Conservation (phyloP, 495 filamentous ascomycete genomes). For the Aspergillus sparsus region DNA sequence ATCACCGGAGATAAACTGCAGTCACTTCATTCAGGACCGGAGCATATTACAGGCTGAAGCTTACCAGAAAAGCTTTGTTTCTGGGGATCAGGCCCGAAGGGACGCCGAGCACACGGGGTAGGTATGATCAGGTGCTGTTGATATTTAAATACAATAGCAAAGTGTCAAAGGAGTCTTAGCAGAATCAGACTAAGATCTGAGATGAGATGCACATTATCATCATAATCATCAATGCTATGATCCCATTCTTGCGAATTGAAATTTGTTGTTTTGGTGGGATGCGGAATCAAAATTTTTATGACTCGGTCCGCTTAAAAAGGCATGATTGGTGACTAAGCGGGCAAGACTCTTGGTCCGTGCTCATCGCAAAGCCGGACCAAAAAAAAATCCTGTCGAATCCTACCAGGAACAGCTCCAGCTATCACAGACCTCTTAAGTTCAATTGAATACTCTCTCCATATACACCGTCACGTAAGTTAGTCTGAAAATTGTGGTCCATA, state of each 20-base stretch:
- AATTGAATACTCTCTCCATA: not conserved
- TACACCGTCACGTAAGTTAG: conserved; percentile 35
- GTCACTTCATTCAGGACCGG: conserved; percentile 19
- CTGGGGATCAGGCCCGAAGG: conserved; percentile 16
- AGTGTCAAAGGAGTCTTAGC: conserved; percentile 10
- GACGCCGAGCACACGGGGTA: conserved; percentile 9
- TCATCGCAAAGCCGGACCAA: conserved; percentile 21
- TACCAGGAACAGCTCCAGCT: conserved; percentile 14
- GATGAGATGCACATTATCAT: conserved; percentile 20
- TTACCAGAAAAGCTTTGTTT: conserved; percentile 32
- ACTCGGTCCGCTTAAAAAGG: conserved; percentile 33
- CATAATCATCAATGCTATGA: conserved; percentile 11
- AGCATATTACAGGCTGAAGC: conserved; percentile 21
- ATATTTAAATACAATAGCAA: conserved; percentile 20
- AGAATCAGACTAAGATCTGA: conserved; percentile 19
- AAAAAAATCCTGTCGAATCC: conserved; percentile 32
- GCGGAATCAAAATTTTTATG: conserved; percentile 24
- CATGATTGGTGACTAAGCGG: conserved; percentile 37
- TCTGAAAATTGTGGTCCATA: too few relatives aligned
- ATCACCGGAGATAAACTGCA: conserved; percentile 34
- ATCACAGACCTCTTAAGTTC: not conserved
- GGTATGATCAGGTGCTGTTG: conserved; percentile 6
- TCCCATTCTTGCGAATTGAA: conserved; percentile 4
- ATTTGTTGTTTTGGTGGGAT: conserved; percentile 11
- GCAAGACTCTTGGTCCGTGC: conserved; percentile 17